Evolutionary conservation across 805 yeast species (phyloP), one percentile per base, ranked within the genome.

Genomic region (Kodamaea lidongshanica): DNA sequence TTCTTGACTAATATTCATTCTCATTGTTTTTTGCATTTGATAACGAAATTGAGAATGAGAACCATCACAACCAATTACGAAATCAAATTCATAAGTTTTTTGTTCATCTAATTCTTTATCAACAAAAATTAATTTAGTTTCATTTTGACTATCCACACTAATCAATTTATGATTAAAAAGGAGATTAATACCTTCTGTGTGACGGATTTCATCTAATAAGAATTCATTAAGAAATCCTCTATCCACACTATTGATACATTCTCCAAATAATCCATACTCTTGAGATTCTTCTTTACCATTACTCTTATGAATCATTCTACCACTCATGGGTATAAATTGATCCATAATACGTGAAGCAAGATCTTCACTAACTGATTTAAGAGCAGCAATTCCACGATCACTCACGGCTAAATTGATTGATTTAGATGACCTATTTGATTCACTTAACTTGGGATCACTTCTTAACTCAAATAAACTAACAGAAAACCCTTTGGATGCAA

Each of bases 351-450:
- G 48, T 0, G 59, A 53, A 8, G 80, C 74, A 63, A 86, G 63
- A 9, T 59, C 67, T 1, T 57, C 50, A 48, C 81, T 87, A 8
- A 87, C 77, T 28, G 64, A 67, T 34, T 65, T 57, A 48, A 88
- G 55, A 0, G 95, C 81, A 16, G 67, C 58, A 33, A 86, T 77
- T 1, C 96, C 96, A 29, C 96, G 67, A 32, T 76, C 78, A 27
- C 89, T 77, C n/a, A 88, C 80, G 0, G 96, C 96, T 39, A 88
- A 62, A 48, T 88, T 88, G 48, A 88, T 87, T 5, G 94, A 83
- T 0, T 58, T 44, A 22, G 46, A 35, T 9, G 32, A 23, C 13
- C 24, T 27, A 7, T 16, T 11, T 3, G 26, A 12, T 9, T 18
- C 26, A 26, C 41, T 51, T 3, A 32, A 33, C 41, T 84, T 56